Evolutionary conservation across 352 stramenopile species (phyloP).

Genomic region (Phytophthora pisi): DNA sequence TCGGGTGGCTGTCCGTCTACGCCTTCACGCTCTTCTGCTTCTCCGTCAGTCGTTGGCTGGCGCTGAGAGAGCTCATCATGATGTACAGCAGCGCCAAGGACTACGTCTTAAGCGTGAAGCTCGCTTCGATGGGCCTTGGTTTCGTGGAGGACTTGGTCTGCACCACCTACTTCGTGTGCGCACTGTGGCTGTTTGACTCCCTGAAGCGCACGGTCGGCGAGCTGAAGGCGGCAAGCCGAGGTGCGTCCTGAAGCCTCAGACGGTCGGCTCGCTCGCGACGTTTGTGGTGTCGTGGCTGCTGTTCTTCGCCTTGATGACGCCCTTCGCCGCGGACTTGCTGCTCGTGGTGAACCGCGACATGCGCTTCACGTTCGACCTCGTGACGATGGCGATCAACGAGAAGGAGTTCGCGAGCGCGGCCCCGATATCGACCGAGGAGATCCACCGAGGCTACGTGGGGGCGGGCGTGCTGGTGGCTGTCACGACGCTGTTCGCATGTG

Average conservation of each 20-base stretch:
- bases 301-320: constrained; percentile 28
- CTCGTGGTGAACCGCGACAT: constrained; percentile 42
- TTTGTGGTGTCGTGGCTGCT: constrained; percentile 30
- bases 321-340: constrained; percentile 42
- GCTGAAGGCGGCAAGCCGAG: not conserved
- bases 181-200: constrained; percentile 26
- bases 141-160: constrained; percentile 36
- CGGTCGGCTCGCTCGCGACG: constrained; percentile 1
- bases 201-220: not conserved
- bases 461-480: constrained; percentile 18
- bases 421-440: constrained; percentile 31
- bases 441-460: constrained; percentile 35
- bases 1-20: constrained; percentile 28
- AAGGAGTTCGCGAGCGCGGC: constrained; percentile 37
- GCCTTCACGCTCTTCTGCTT: constrained; percentile 21
- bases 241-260: not conserved
- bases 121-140: constrained; percentile 24
- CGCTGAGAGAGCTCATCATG: constrained; percentile 8
- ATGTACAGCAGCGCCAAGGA: constrained; percentile 23
- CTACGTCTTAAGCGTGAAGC: constrained; percentile 1
- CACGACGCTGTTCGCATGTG: constrained; percentile 9
- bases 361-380: constrained; percentile 48
- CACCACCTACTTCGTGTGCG: constrained; percentile 24
- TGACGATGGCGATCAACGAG: constrained; percentile 24
- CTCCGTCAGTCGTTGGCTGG: constrained; percentile 13